These are phyloP conservation scores for Penicillium mononematosum DNA, from an alignment of 495 filamentous ascomycete species.

Conservation along the genomic window DNA sequence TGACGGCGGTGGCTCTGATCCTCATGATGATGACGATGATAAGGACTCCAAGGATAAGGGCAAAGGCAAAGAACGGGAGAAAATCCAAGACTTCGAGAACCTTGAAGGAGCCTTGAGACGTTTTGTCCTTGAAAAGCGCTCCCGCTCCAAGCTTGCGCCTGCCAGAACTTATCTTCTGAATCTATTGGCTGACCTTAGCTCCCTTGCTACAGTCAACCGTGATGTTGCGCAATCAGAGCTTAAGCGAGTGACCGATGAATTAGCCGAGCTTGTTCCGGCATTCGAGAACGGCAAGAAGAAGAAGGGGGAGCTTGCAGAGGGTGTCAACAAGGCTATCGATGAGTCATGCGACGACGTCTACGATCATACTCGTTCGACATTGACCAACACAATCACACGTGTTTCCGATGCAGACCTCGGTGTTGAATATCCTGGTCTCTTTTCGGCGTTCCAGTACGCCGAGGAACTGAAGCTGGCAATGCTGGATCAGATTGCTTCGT, in stretches of 20 bases:
- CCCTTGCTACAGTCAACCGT: constrained; percentile 80
- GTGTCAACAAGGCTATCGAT: constrained; percentile 79
- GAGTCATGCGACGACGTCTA: constrained; percentile 82
- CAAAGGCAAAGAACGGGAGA: constrained; percentile 87
- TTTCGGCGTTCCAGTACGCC: constrained; percentile 84
- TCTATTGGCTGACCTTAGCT: constrained; percentile 78
- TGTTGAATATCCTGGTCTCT: constrained; percentile 81
- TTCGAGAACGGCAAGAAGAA: constrained; percentile 82
- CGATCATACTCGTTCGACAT: constrained; percentile 68
- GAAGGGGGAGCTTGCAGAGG: constrained; percentile 74
- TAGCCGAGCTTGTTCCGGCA: constrained; percentile 78
- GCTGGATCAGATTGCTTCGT: constrained; percentile 77
- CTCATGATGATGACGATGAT: constrained; percentile 59
- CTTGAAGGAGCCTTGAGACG: constrained; percentile 84
- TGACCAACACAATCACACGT: constrained; percentile 67
- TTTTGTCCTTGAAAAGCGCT: constrained; percentile 95
- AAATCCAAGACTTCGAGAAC: constrained; percentile 81
- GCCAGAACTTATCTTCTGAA: constrained; percentile 97
- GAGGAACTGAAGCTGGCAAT: constrained; percentile 91
- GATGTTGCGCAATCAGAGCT: constrained; percentile 85
- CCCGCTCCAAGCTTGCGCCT: constrained; percentile 91
- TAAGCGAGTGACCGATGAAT: constrained; percentile 75
- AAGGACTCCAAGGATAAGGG: constrained; percentile 62
- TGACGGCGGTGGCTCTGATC: constrained; percentile 51
- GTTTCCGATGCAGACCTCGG: constrained; percentile 77